Evolutionary conservation across 768 basidiomycete species (phyloP).

Genomic region (Lactifluus volemus): DNA sequence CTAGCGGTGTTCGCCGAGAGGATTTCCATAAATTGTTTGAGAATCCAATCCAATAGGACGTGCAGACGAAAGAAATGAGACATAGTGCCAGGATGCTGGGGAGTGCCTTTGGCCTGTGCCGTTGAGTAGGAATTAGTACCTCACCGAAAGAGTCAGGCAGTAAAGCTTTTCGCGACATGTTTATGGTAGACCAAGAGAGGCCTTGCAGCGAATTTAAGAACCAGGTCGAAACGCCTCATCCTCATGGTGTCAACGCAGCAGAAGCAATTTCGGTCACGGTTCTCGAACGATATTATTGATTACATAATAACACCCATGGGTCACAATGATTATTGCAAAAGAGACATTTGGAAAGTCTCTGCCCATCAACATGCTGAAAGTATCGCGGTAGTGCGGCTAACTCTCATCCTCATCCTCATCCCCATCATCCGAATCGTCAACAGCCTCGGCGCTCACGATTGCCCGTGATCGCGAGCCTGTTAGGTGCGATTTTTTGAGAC

Average conservation of each 20-base stretch:
- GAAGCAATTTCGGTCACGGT: background rate
- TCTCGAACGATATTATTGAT: background rate
- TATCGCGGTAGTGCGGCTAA: background rate
- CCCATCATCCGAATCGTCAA: constrained; percentile 27
- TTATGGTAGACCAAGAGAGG: background rate
- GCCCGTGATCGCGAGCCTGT: constrained; percentile 31
- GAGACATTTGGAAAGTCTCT: background rate
- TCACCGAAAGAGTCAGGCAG: background rate
- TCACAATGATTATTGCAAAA: too few relatives aligned
- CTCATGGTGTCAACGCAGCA: constrained; percentile 10
- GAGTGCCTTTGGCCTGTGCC: background rate
- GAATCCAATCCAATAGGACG: constrained; percentile 1
- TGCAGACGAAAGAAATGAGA: constrained; percentile 3
- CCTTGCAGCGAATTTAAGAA: background rate
- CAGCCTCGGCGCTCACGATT: constrained; percentile 27
- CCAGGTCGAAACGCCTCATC: constrained; percentile 10
- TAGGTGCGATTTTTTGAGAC: constrained; percentile 60
- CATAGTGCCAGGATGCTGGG: background rate
- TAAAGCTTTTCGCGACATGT: constrained; percentile 5
- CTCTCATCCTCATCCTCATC: background rate
- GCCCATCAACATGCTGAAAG: too few relatives aligned
- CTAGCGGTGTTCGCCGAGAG: constrained; percentile 18
- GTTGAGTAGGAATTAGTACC: background rate
- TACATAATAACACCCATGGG: background rate
- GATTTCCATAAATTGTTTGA: background rate